These are phyloP conservation scores for Chytriomyces hyalinus DNA, from an alignment of 192 early-diverging fungal genomes.

Conservation along the genomic window DNA sequence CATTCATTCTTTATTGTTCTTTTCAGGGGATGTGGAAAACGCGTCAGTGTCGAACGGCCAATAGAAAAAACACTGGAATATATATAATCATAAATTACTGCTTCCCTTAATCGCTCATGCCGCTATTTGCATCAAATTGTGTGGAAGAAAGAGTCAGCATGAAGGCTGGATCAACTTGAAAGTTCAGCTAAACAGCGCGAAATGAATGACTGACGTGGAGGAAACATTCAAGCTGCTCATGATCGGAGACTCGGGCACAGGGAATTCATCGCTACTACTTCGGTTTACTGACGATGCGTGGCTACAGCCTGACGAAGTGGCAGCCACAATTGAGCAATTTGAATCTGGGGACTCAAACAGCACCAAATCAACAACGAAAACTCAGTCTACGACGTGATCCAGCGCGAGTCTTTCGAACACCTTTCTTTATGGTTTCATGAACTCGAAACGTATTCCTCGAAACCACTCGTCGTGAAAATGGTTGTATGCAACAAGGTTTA, in stretches of 20 bases:
- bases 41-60: too few species aligned
- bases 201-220: slow-evolving; percentile 9
- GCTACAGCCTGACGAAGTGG: slow-evolving; percentile 89
- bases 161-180: too few species aligned
- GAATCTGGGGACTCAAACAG: background rate
- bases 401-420: slow-evolving; percentile 90
- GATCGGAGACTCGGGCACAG: slow-evolving; percentile 96
- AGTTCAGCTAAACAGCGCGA: background rate
- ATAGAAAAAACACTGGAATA: too few species aligned
- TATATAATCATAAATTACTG: too few species aligned
- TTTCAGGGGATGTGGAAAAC: too few species aligned
- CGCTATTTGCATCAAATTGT: slow-evolving; percentile 59
- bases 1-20: too few species aligned
- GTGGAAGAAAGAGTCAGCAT: too few species aligned
- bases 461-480: slow-evolving; percentile 90
- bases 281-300: slow-evolving; percentile 95
- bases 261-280: slow-evolving; percentile 90
- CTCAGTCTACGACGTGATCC: slow-evolving; percentile 95
- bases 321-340: slow-evolving; percentile 68
- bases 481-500: slow-evolving; percentile 98
- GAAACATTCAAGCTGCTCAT: slow-evolving; percentile 93
- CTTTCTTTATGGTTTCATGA: slow-evolving; percentile 95
- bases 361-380: background rate
- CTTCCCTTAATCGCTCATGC: too few species aligned
- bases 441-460: slow-evolving; percentile 89